Conservation (phyloP, 108 stramenopile species). For the Fistulifera solaris region DNA sequence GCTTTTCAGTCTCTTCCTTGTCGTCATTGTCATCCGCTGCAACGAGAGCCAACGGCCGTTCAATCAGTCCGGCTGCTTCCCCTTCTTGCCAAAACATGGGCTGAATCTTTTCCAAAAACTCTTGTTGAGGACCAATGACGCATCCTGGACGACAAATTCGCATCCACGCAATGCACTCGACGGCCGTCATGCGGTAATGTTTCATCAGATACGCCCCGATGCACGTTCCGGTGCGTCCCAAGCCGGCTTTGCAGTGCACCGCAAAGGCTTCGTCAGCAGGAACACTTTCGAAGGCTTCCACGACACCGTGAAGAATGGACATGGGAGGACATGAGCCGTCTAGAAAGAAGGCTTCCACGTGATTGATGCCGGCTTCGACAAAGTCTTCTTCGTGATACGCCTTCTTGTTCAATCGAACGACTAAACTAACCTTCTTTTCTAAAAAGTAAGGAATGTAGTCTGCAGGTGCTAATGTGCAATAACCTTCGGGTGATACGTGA, state of each 20-base stretch:
- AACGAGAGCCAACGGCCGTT: background rate
- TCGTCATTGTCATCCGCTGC: background rate
- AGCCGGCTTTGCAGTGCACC: constrained; percentile 99
- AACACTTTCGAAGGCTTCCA: constrained; percentile 58
- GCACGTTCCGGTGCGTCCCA: constrained; percentile 96
- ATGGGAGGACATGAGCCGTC: constrained; percentile 93
- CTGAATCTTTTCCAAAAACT: constrained; percentile 89
- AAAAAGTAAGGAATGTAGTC: constrained; percentile 97
- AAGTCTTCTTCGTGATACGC: constrained; percentile 90
- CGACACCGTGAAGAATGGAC: constrained; percentile 58
- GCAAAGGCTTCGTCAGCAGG: constrained; percentile 76
- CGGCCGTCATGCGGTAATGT: constrained; percentile 89
- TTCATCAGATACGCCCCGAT: constrained; percentile 97
- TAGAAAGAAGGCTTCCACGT: constrained; percentile 87
- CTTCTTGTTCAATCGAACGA: constrained; percentile 92
- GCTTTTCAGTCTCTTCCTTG: background rate
- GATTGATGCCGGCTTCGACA: constrained; percentile 75
- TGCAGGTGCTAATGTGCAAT: constrained; percentile 81
- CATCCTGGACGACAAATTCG: constrained; percentile 95
- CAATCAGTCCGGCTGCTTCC: constrained; percentile 26
- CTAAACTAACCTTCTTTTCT: constrained; percentile 73
- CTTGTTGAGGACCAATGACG: constrained; percentile 99
- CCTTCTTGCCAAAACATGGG: constrained; percentile 92
- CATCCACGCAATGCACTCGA: constrained; percentile 94
- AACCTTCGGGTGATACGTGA: constrained; percentile 68